Evolutionary conservation across 2,329 filamentous ascomycete species (phyloP).

Genomic region (Orbilia blumenaviensis): DNA sequence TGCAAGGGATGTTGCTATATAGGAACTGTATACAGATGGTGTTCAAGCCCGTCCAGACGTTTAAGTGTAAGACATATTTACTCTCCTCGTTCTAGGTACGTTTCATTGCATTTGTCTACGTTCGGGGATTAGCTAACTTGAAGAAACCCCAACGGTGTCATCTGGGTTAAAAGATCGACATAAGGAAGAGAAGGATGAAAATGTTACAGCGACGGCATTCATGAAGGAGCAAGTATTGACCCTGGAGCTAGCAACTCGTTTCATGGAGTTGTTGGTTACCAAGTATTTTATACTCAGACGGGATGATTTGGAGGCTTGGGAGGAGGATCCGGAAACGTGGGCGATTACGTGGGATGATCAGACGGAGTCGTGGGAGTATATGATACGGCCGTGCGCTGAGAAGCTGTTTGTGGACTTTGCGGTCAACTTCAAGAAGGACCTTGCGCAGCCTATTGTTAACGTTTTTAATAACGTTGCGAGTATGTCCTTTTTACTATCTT

Average conservation of each 20-base stretch:
- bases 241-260: conserved; percentile 77
- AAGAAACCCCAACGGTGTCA: neutral
- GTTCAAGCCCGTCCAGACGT: conserved; percentile 80
- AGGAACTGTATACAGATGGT: conserved; percentile 85
- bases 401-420: conserved; percentile 92
- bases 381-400: conserved; percentile 89
- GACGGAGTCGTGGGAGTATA: conserved; percentile 88
- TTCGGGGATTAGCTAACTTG: conserved; percentile 30
- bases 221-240: conserved; percentile 80
- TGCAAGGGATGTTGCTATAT: conserved; percentile 84
- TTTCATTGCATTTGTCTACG: neutral
- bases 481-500: conserved; percentile 62
- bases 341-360: conserved; percentile 87
- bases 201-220: conserved; percentile 68
- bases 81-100: neutral
- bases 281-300: conserved; percentile 87
- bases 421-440: conserved; percentile 83
- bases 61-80: conserved; percentile 72
- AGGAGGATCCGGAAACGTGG: conserved; percentile 95
- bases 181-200: conserved; percentile 72
- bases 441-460: conserved; percentile 78
- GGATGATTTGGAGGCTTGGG: conserved; percentile 88
- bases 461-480: conserved; percentile 83
- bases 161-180: conserved; percentile 55
- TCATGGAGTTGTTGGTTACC: conserved; percentile 85